phyloP scores from a whole-genome alignment of 2,329 filamentous ascomycete species.

The Epichloe sp. region DNA sequence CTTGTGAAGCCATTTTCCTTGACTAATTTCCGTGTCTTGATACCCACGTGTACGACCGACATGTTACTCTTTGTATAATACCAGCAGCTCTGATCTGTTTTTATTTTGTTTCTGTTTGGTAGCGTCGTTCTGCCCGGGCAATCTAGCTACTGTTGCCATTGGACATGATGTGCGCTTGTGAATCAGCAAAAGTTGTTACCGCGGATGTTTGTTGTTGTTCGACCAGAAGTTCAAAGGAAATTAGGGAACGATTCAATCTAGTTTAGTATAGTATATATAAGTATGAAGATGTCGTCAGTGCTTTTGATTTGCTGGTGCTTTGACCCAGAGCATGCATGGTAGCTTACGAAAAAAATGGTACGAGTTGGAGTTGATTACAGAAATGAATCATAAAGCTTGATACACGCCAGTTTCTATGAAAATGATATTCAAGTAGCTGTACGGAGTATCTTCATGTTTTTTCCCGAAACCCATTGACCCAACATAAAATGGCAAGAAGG shows the following conservation, averaged over 20 bases:
- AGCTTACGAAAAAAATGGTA: background rate
- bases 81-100: background rate
- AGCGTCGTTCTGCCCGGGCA: background rate
- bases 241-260: too few relatives aligned
- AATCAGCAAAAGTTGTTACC: background rate
- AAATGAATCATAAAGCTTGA: background rate
- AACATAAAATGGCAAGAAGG: too few relatives aligned
- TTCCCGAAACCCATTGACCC: background rate
- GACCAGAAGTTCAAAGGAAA: too few relatives aligned
- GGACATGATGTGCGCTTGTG: background rate
- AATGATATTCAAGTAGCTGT: too few relatives aligned
- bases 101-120: background rate
- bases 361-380: background rate
- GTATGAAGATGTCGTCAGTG: too few relatives aligned
- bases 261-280: too few relatives aligned
- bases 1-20: background rate
- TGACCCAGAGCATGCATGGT: background rate
- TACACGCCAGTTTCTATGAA: background rate
- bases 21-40: conserved; percentile 15
- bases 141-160: background rate
- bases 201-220: background rate
- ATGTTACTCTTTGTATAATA: conserved; percentile 10
- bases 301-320: too few relatives aligned
- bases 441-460: background rate
- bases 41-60: conserved; percentile 14